These are phyloP conservation scores for Mallotus repandus DNA, from an alignment of 441 rosid genomes.

Conservation along the genomic window DNA sequence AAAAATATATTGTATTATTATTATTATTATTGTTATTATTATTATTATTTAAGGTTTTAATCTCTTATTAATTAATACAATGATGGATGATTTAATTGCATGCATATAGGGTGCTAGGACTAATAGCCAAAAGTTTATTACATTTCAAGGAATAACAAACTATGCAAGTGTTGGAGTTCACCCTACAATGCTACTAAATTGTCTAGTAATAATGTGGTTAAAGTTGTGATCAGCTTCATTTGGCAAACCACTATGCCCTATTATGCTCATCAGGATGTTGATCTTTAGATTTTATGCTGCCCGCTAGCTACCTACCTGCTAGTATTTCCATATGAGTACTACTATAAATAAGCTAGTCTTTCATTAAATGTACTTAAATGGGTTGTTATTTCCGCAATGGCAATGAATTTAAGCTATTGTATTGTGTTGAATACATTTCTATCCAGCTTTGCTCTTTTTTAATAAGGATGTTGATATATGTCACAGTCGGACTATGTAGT, in stretches of 20 bases:
- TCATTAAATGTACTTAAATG: neutral
- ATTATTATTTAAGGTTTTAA: too few relatives aligned
- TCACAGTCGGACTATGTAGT: too few relatives aligned
- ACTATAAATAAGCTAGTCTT: neutral
- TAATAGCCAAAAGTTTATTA: neutral
- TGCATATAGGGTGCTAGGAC: neutral
- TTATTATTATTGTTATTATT: too few relatives aligned
- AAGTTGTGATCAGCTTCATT: neutral
- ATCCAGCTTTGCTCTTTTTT: too few relatives aligned
- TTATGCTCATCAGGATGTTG: neutral
- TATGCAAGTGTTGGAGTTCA: neutral
- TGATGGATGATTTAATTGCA: neutral
- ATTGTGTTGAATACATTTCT: too few relatives aligned
- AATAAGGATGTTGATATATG: too few relatives aligned
- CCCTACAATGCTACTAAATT: neutral
- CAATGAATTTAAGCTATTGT: too few relatives aligned
- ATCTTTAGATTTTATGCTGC: neutral
- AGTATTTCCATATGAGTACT: neutral
- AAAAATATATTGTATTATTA: too few relatives aligned
- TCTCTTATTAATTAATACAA: neutral
- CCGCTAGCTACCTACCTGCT: neutral
- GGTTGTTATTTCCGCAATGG: neutral
- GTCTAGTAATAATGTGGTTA: neutral
- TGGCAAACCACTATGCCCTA: neutral
- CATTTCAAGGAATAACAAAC: constrained; percentile 1